Evolutionary conservation across 495 filamentous ascomycete species (phyloP).

Genomic region (Xylaria curta): DNA sequence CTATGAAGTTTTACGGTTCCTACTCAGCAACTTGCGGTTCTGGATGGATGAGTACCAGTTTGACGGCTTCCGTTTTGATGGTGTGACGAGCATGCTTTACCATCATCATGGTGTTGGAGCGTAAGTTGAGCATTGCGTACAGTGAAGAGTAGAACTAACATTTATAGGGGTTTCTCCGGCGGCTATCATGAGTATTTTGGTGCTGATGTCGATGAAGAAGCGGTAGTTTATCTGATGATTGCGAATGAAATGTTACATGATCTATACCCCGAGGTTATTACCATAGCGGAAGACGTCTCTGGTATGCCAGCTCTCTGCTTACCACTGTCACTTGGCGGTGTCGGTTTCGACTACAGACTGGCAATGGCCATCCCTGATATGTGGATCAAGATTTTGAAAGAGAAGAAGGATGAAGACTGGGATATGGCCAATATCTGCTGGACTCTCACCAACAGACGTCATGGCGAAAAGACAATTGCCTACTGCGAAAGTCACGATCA

Average conservation of each 20-base stretch:
- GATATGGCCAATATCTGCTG: conserved; percentile 84
- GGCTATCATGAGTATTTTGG: conserved; percentile 99
- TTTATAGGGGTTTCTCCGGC: conserved; percentile 85
- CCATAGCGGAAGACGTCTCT: conserved; percentile 95
- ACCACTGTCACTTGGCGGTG: conserved; percentile 80
- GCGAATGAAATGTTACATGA: conserved; percentile 95
- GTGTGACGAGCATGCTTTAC: conserved; percentile 98
- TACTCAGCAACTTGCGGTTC: conserved; percentile 93
- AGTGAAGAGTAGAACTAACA: conserved; percentile 19
- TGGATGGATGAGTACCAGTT: conserved; percentile 99
- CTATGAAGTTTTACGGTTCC: conserved; percentile 92
- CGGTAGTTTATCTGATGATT: conserved; percentile 92
- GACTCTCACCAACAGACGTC: conserved; percentile 88
- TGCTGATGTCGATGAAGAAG: conserved; percentile 88
- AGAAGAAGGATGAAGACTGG: conserved; percentile 90
- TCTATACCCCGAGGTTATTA: conserved; percentile 84
- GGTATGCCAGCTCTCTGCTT: conserved; percentile 97
- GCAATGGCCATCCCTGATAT: conserved; percentile 98
- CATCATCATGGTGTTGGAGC: conserved; percentile 95
- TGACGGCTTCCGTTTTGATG: conserved; percentile 97
- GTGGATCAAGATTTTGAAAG: conserved; percentile 98
- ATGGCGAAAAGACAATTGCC: conserved; percentile 98
- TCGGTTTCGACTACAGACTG: conserved; percentile 96
- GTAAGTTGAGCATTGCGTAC: conserved; percentile 62
- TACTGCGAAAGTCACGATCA: conserved; percentile 98